Base-by-base conservation (phyloP, 1,284 basidiomycete genomes). In the Trichosporon inkin region DNA sequence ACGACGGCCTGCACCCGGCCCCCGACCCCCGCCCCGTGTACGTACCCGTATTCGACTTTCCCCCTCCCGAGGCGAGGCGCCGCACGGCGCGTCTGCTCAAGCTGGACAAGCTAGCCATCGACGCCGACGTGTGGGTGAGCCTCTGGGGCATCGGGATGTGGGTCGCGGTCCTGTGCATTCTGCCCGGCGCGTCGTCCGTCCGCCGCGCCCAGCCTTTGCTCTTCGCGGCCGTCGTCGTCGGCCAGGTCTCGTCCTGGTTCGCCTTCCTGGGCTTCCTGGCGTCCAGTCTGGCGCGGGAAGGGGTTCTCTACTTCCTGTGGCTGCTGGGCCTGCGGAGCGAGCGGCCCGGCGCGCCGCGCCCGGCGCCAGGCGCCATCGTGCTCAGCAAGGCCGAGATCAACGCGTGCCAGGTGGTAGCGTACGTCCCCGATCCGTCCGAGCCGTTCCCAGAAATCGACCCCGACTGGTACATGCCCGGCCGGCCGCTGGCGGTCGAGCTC, bases 351-450 rank as follows among this genome's bases (percentile, higher is more conserved):
- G 44, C 22, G 6, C n/a, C n/a, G n/a, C n/a, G n/a, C n/a, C n/a
- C n/a, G n/a, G n/a, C n/a, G n/a, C n/a, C n/a, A n/a, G n/a, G n/a
- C n/a, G n/a, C n/a, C n/a, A 28, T 10, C 8, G 49, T 41, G 19
- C 56, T 58, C 10, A 19, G 47, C 0, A 17, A 36, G 8, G 54
- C 34, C 0, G 69, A 71, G 39, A 57, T 73, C 5, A 41, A 35
- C 13, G 51, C 53, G 22, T 59, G 70, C 40, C 55, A 60, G 14
- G 4, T 68, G 20, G 68, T 72, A 13, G 66, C 65, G 57, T 74
- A 71, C 51, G 37, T 70, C 11, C 68, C 68, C 8, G 65, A 67
- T 16, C 61, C 63, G 2, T 24, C 52, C 2, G 65, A 67, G 17
- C 52, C 56, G 1, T 10, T 28, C 7, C 60, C 63, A 3, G 60